Evolutionary conservation across 192 early-diverging fungal species (phyloP).

Genomic region (Spinellus fusiger): DNA sequence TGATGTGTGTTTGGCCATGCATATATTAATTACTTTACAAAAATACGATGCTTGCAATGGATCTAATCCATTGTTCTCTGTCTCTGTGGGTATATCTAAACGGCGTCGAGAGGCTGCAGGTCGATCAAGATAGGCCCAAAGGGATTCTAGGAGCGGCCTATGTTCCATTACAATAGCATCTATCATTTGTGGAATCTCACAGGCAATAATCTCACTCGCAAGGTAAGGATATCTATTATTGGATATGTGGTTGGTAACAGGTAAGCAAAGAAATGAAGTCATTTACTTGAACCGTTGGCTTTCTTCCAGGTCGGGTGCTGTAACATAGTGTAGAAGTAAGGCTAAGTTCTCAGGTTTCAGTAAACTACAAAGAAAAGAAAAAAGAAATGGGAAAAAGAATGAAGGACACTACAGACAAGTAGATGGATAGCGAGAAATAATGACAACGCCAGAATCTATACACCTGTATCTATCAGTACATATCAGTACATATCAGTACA

Average conservation of each 20-base stretch:
- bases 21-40: constrained; percentile 80
- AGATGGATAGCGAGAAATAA: neutral
- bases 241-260: neutral
- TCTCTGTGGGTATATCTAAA: neutral
- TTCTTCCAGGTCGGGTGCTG: constrained; percentile 78
- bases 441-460: neutral
- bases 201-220: constrained; percentile 70
- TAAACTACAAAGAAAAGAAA: constrained; percentile 43
- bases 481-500: neutral
- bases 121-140: constrained; percentile 84
- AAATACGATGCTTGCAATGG: constrained; percentile 86
- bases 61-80: constrained; percentile 40
- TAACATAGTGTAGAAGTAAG: constrained; percentile 79
- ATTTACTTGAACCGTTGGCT: constrained; percentile 71
- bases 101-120: constrained; percentile 39
- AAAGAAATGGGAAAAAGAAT: neutral
- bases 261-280: neutral
- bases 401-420: neutral
- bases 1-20: constrained; percentile 83
- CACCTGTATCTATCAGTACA: neutral
- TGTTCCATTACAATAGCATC: constrained; percentile 66
- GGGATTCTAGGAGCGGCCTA: constrained; percentile 65
- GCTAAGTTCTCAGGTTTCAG: constrained; percentile 66
- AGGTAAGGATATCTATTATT: constrained; percentile 71
- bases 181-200: constrained; percentile 73